phyloP scores from a whole-genome alignment of 1,139 yeast genomes.

The Sugiyamaella xylanicola region DNA sequence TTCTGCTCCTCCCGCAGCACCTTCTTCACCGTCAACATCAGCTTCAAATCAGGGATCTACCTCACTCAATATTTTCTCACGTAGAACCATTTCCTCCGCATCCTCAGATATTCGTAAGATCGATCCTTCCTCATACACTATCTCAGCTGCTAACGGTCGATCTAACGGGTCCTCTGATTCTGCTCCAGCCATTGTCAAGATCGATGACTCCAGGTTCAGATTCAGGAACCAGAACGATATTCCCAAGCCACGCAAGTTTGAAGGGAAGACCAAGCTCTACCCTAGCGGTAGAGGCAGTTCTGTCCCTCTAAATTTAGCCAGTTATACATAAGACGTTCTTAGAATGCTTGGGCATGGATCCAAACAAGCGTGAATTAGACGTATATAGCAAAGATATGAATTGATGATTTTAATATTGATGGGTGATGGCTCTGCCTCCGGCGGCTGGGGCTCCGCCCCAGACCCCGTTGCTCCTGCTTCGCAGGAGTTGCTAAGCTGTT shows the following conservation, averaged over 20 bases:
- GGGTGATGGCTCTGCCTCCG: too few relatives aligned
- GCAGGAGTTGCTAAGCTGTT: too few relatives aligned
- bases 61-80: constrained; percentile 28
- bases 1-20: constrained; percentile 26
- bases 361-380: too few relatives aligned
- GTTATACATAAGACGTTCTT: constrained; percentile 43
- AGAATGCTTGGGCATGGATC: too few relatives aligned
- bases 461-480: too few relatives aligned
- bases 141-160: constrained; percentile 29
- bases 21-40: constrained; percentile 28
- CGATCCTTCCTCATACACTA: constrained; percentile 41
- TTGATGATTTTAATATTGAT: neutral
- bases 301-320: constrained; percentile 74
- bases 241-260: constrained; percentile 82
- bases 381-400: constrained; percentile 3
- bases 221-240: constrained; percentile 69
- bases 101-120: constrained; percentile 36
- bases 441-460: too few relatives aligned
- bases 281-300: constrained; percentile 97
- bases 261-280: constrained; percentile 70
- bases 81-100: constrained; percentile 33
- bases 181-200: constrained; percentile 36
- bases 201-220: constrained; percentile 75
- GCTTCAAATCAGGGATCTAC: constrained; percentile 29
- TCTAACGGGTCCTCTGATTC: constrained; percentile 26